Evolutionary conservation across 2,329 filamentous ascomycete genomes (phyloP).

Genomic region (Pleomassaria siparia): DNA sequence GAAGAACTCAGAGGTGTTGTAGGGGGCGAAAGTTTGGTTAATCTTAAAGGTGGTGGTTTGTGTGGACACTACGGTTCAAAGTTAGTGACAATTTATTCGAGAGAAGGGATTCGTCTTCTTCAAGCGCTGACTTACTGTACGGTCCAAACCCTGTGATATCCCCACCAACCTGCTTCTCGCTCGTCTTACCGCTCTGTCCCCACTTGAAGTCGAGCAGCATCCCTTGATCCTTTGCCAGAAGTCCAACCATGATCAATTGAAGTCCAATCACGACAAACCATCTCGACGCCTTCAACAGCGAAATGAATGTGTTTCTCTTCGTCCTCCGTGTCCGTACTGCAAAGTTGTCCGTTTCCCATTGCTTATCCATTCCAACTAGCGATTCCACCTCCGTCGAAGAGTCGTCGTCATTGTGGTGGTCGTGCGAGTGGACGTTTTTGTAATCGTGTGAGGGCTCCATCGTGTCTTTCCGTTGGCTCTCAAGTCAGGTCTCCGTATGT

Average conservation of each 20-base stretch:
- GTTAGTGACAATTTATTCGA: neutral
- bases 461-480: too few species aligned
- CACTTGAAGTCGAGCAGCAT: slow-evolving; percentile 21
- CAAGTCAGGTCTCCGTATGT: neutral
- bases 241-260: slow-evolving; percentile 31
- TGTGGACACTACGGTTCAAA: slow-evolving; percentile 26
- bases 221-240: slow-evolving; percentile 34
- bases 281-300: slow-evolving; percentile 23
- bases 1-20: slow-evolving; percentile 41
- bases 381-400: slow-evolving; percentile 39
- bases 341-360: slow-evolving; percentile 24
- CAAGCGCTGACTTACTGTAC: slow-evolving; percentile 22
- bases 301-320: slow-evolving; percentile 20
- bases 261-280: slow-evolving; percentile 36
- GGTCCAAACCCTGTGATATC: slow-evolving; percentile 38
- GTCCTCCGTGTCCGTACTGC: slow-evolving; percentile 15
- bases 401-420: slow-evolving; percentile 30
- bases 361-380: slow-evolving; percentile 31
- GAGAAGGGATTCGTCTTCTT: too few species aligned
- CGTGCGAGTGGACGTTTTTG: slow-evolving; percentile 25
- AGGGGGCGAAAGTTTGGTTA: slow-evolving; percentile 38
- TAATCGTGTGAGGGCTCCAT: slow-evolving; percentile 37
- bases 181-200: slow-evolving; percentile 22
- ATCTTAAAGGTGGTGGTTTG: slow-evolving; percentile 36
- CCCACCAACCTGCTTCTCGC: slow-evolving; percentile 33